Base-by-base conservation (phyloP, 2,329 filamentous ascomycete species). In the Paraphaeosphaeria minitans region DNA sequence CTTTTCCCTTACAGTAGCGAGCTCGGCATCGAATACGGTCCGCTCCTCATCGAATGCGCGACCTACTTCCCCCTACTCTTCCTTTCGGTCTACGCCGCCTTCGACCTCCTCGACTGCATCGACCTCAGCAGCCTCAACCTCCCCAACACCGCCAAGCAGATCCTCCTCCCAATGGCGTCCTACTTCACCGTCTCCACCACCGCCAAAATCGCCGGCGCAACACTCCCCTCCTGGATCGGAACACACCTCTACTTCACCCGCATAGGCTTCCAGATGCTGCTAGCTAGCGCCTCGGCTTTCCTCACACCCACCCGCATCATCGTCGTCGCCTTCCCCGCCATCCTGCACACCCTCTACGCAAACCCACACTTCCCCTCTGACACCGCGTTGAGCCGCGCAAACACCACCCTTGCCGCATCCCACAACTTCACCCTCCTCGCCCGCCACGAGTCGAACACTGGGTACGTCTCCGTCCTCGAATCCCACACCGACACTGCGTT, bases 401-500 rank as follows among this genome's bases (percentile, higher is more conserved):
- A 96, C 70, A 78, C 79, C 5, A 88, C 86, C 0, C 79, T 98
- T 45, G 58, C 65, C 8, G 77, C 80, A 21, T 76, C 81, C 0
- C 82, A 89, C 37, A 87, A 89, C 16, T 98, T 89, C 84, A 84
- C 86, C 1, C 78, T 98, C 1, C 75, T 98, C 46, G 93, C 93
- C 49, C 88, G 95, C 12, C 84, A 86, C 64, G 95, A 98, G 76
- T 97, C 93, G 0, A 77, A 90, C 50, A 98, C 95, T 0, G 95
- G 95, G 7, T 98, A 99, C 72, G 83, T 99, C 45, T 97, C 94
- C 0, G 91, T 99, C 1, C 75, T 97, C 27, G 91, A 99, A 65
- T 95, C 88, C 72, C 73, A 83, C 8, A 65, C 63, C 7, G 78
- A 88, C 5, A 82, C 86, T 41, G 85, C 88, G 1, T 97, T 91